Evolutionary conservation across 179 eudicot genomes (phyloP).

Genomic region (Silene coronaria): DNA sequence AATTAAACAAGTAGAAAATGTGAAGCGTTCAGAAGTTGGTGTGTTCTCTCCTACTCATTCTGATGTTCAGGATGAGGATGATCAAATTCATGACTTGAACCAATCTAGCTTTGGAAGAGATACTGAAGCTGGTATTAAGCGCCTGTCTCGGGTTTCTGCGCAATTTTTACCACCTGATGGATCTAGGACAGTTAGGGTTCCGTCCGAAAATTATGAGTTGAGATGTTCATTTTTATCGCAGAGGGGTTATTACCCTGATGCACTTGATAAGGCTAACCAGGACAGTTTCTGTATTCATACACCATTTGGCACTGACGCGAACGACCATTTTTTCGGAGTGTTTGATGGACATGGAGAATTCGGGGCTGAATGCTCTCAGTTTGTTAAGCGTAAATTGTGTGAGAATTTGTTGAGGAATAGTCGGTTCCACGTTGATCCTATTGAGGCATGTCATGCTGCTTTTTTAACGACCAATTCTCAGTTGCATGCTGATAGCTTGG

Average conservation of each 20-base stretch:
- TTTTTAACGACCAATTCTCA: slow-evolving; percentile 75
- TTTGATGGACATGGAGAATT: slow-evolving; percentile 97
- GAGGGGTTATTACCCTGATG: slow-evolving; percentile 98
- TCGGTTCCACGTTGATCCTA: slow-evolving; percentile 54
- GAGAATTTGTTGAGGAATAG: slow-evolving; percentile 81
- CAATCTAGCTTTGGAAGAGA: slow-evolving; percentile 52
- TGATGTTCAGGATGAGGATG: slow-evolving; percentile 41
- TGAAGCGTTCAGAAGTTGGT: slow-evolving; percentile 39
- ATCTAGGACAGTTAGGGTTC: slow-evolving; percentile 58
- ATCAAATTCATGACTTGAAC: slow-evolving; percentile 43
- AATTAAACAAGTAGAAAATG: slow-evolving; percentile 45
- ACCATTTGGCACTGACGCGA: slow-evolving; percentile 78
- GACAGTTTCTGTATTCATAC: slow-evolving; percentile 96
- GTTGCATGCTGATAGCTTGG: slow-evolving; percentile 74
- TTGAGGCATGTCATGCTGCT: slow-evolving; percentile 79
- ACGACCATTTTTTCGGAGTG: slow-evolving; percentile 89
- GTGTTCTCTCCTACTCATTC: slow-evolving; percentile 62
- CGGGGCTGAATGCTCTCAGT: slow-evolving; percentile 91
- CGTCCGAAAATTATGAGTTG: slow-evolving; percentile 62
- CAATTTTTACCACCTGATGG: slow-evolving; percentile 93
- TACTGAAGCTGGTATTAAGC: slow-evolving; percentile 70
- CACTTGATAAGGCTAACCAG: slow-evolving; percentile 98
- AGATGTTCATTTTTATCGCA: slow-evolving; percentile 78
- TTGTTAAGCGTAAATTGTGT: slow-evolving; percentile 74
- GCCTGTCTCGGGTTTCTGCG: slow-evolving; percentile 78